Base-by-base conservation (phyloP, 306 rosid genomes). In the Malus sieversii region DNA sequence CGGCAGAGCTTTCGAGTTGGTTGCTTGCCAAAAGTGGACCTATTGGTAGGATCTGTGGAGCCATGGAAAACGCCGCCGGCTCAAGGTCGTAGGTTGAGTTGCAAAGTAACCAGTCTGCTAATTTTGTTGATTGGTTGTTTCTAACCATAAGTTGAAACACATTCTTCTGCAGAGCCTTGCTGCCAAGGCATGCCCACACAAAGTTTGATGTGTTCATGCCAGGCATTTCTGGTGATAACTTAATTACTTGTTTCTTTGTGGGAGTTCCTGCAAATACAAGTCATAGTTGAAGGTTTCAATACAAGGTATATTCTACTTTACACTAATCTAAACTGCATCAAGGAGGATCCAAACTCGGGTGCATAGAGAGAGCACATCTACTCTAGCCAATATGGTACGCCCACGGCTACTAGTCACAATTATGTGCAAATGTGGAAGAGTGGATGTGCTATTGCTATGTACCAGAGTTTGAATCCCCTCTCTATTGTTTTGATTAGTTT, bases 141-240 rank as follows among this genome's bases (percentile, higher is more conserved):
- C 67, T 63, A 14, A 86, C 93, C 87, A 81, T 77, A 3, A 82
- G 77, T 78, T 90, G 81, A 60, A 92, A 90, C 71, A 90, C 58
- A 29, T 78, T 75, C 75, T 81, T 85, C 76, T 82, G 87, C n/a
- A 87, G 62, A 23, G 78, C 57, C 61, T 27, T 13, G 79, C 87
- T 86, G 19, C 92, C 92, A 53, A 82, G 27, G 16, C 80, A 73
- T 66, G 75, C 73, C 97, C 96, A 92, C 4, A 78, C 86, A 35
- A 92, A 83, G 58, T 82, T 48, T 79, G 81, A 78, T 12, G 87
- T 82, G 52, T 78, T 88, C 58, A 78, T 59, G 27, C 77, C 52
- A 5, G 93, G 91, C 87, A 84, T 81, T 57, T 79, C 57, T 69
- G 89, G 83, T 58, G 90, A 46, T 8, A n/a, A 33, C 19, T 77